Evolutionary conservation across 1,284 basidiomycete species (phyloP).

Genomic region (Cerrena zonata): DNA sequence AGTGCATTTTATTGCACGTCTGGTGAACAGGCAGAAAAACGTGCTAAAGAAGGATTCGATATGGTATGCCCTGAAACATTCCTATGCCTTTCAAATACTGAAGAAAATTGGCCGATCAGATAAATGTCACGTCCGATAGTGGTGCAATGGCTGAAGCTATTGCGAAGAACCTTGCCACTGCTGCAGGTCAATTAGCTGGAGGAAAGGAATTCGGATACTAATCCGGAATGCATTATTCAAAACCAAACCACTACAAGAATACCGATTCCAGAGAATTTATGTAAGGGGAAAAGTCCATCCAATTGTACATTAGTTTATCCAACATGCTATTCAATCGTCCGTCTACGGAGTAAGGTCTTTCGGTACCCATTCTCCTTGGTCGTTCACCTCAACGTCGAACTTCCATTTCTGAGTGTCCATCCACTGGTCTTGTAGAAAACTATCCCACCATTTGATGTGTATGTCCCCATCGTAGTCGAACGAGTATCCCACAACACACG

Average conservation of each 20-base stretch:
- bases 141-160: conserved; percentile 34
- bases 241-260: not conserved
- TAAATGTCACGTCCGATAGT: conserved; percentile 46
- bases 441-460: conserved; percentile 40
- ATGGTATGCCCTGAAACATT: conserved; percentile 22
- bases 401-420: conserved; percentile 38
- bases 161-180: conserved; percentile 1
- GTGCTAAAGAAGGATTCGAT: conserved; percentile 39
- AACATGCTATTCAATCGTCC: conserved; percentile 4
- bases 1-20: conserved; percentile 31
- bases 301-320: not conserved
- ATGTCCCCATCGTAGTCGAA: conserved; percentile 34
- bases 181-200: conserved; percentile 1
- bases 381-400: conserved; percentile 29
- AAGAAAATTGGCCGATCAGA: conserved; percentile 28
- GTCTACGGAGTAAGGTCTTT: conserved; percentile 6
- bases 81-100: conserved; percentile 26
- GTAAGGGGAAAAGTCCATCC: not conserved
- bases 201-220: conserved; percentile 16
- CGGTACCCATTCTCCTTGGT: conserved; percentile 27
- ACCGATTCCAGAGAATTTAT: conserved; percentile 1
- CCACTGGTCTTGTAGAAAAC: conserved; percentile 40
- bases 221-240: not conserved
- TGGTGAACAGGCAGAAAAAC: conserved; percentile 32
- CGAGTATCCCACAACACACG: conserved; percentile 37